phyloP scores from a whole-genome alignment of 768 basidiomycete species.

The Symmetrospora coprosmae region DNA sequence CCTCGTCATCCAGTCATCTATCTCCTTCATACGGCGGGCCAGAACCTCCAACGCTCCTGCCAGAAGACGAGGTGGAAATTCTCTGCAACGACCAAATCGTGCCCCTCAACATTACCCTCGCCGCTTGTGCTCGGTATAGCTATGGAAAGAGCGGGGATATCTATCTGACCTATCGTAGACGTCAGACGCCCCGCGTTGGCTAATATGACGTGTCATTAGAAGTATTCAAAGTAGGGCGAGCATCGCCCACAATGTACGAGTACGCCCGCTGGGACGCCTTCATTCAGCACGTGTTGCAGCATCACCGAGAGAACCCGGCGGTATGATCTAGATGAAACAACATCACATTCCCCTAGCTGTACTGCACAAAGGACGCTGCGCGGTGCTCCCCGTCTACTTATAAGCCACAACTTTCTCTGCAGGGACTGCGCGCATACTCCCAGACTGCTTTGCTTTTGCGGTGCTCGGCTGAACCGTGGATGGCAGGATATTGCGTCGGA shows the following conservation, averaged over 20 bases:
- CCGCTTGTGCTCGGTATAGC: slow-evolving; percentile 73
- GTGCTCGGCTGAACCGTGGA: not conserved
- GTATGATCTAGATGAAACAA: too few species aligned
- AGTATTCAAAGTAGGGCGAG: too few species aligned
- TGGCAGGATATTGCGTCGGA: not conserved
- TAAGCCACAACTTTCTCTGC: too few species aligned
- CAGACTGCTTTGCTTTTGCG: not conserved
- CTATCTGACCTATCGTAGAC: slow-evolving; percentile 26
- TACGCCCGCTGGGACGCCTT: too few species aligned
- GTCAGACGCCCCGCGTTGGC: too few species aligned
- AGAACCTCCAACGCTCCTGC: slow-evolving; percentile 30
- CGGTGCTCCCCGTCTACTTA: too few species aligned
- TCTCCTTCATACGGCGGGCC: not conserved
- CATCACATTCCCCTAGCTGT: too few species aligned
- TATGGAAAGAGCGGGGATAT: slow-evolving; percentile 44
- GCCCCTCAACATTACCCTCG: slow-evolving; percentile 75
- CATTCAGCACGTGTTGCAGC: too few species aligned
- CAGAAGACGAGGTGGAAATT: slow-evolving; percentile 66
- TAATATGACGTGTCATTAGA: too few species aligned
- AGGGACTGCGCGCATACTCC: not conserved
- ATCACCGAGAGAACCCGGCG: too few species aligned
- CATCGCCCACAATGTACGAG: too few species aligned
- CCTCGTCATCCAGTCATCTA: not conserved
- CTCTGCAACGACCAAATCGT: slow-evolving; percentile 73
- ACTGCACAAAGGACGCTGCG: too few species aligned